Conservation (phyloP, 1,284 basidiomycete species). For the Ganoderma lingzhi region DNA sequence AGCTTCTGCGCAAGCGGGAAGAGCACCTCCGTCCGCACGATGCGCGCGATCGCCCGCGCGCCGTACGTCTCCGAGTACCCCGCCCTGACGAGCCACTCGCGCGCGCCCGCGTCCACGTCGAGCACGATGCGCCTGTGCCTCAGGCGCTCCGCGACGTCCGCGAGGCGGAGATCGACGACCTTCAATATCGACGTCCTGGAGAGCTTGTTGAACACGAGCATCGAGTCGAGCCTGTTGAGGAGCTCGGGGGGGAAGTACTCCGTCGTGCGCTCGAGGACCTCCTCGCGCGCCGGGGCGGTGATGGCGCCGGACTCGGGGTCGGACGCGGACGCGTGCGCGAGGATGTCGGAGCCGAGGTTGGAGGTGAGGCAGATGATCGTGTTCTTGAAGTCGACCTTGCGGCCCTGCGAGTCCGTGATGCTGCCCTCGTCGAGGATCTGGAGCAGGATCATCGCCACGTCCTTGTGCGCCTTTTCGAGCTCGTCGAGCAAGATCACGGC, state of each 20-base stretch:
- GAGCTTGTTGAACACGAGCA: constrained; percentile 91
- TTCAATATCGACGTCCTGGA: constrained; percentile 76
- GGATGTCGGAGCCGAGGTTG: constrained; percentile 66
- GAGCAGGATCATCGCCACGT: constrained; percentile 90
- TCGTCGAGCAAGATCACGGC: constrained; percentile 87
- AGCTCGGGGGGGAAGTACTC: constrained; percentile 92
- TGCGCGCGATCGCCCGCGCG: constrained; percentile 83
- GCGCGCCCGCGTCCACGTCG: constrained; percentile 71
- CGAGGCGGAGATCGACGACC: constrained; percentile 81
- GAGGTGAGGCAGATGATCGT: constrained; percentile 78
- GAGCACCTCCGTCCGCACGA: constrained; percentile 72
- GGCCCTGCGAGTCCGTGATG: constrained; percentile 84
- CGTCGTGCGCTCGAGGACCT: constrained; percentile 81
- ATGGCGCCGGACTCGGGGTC: constrained; percentile 69
- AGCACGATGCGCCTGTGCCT: constrained; percentile 74
- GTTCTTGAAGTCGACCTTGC: constrained; percentile 83
- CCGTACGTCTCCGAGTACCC: constrained; percentile 92
- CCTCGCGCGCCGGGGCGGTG: constrained; percentile 65
- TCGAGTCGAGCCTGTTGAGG: constrained; percentile 88
- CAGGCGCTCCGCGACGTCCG: constrained; percentile 78
- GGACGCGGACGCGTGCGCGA: constrained; percentile 75
- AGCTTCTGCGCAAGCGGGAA: constrained; percentile 83
- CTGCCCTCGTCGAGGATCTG: constrained; percentile 94
- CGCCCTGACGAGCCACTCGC: constrained; percentile 77
- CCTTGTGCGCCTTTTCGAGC: constrained; percentile 93